These are phyloP conservation scores for Stylosanthes scabra DNA, from an alignment of 331 rosid species.

Conservation along the genomic window DNA sequence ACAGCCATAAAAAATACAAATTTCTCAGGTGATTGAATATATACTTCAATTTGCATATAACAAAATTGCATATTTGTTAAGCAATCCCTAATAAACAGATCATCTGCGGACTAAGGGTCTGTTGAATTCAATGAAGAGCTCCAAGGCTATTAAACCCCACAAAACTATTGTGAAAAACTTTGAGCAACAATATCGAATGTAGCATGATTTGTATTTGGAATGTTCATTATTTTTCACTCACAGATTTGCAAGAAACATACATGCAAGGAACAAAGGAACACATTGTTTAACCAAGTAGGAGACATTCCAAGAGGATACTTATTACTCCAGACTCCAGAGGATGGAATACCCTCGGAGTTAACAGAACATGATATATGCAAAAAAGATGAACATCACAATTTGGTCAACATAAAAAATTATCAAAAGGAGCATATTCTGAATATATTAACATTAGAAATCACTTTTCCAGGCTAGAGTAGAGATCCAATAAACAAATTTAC, in stretches of 20 bases:
- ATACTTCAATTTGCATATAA: conserved; percentile 13
- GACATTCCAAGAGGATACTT: conserved; percentile 25
- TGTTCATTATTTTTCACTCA: conserved; percentile 4
- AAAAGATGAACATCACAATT: conserved; percentile 9
- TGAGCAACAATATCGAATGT: conserved; percentile 15
- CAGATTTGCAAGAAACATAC: conserved; percentile 9
- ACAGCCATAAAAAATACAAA: background rate
- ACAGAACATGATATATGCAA: conserved; percentile 33
- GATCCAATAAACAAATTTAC: conserved; percentile 19
- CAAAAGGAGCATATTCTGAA: background rate
- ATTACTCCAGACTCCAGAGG: conserved; percentile 31
- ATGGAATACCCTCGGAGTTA: conserved; percentile 26
- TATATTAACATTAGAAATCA: conserved; percentile 3
- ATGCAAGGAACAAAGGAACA: conserved; percentile 26
- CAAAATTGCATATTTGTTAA: conserved; percentile 9
- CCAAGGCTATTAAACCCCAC: conserved; percentile 9
- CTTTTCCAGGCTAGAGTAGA: background rate
- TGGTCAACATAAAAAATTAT: conserved; percentile 3
- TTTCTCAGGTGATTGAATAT: background rate
- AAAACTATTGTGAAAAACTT: conserved; percentile 17
- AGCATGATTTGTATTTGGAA: conserved; percentile 3
- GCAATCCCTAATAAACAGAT: conserved; percentile 24
- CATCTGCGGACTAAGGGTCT: background rate
- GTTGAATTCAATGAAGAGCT: conserved; percentile 5
- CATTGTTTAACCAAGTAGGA: conserved; percentile 13